A percentile compares a stretch with the other conserved stretches of the same genome.
Evolutionary conservation across 257 asterid genomes (phyloP).

Genomic region (Parsonsia alboflavescens): DNA sequence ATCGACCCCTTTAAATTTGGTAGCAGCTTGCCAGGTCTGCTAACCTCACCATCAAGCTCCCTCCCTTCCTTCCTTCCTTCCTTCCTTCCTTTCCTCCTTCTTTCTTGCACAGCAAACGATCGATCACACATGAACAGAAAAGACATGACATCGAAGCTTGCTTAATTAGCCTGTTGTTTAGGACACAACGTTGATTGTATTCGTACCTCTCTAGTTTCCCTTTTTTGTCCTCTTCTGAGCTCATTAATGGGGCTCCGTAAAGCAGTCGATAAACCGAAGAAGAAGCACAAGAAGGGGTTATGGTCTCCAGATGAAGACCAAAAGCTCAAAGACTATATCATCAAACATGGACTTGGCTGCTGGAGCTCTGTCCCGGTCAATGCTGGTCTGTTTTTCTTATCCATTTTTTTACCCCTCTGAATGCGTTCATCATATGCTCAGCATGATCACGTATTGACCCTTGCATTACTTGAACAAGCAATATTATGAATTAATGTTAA

Average conservation of each 20-base stretch:
- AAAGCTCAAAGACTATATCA: constrained; percentile 60
- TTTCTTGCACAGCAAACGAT: neutral
- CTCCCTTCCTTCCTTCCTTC: constrained; percentile 12
- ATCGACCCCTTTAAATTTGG: constrained; percentile 29
- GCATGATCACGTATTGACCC: neutral
- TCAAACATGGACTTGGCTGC: constrained; percentile 58
- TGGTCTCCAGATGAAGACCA: constrained; percentile 93
- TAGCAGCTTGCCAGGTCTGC: neutral
- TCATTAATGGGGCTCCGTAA: constrained; percentile 34
- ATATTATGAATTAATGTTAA: no score
- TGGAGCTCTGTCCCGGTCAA: constrained; percentile 82
- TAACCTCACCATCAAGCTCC: constrained; percentile 26
- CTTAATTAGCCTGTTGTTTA: neutral
- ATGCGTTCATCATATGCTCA: neutral
- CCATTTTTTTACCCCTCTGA: neutral
- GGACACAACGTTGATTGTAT: neutral
- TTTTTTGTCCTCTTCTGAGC: constrained; percentile 1
- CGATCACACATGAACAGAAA: neutral
- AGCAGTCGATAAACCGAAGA: constrained; percentile 33
- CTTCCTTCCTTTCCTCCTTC: constrained; percentile 10
- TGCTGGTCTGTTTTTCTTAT: constrained; percentile 48
- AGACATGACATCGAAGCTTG: neutral
- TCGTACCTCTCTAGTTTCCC: neutral
- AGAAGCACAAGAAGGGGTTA: constrained; percentile 68
- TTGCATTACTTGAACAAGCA: neutral